Conservation (phyloP, 2,329 filamentous ascomycete species). For the Arthrobotrys conoides region DNA sequence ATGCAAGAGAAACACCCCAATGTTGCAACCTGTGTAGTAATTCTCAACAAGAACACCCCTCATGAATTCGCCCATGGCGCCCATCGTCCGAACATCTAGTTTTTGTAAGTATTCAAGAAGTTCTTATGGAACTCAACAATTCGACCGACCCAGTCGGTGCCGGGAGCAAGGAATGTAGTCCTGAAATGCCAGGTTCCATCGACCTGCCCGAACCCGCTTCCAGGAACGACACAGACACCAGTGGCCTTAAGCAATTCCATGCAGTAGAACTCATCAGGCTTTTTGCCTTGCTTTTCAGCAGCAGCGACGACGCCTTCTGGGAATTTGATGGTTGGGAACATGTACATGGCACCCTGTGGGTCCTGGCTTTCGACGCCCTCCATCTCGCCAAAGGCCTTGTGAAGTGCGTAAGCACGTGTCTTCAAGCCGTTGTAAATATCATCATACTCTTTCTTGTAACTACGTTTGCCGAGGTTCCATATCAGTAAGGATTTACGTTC, state of each 20-base stretch:
- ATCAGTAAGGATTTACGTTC: constrained; percentile 32
- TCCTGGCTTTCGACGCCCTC: constrained; percentile 92
- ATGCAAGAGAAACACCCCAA: constrained; percentile 11
- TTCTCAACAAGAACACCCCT: background rate
- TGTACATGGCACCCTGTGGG: constrained; percentile 96
- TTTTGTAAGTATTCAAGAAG: constrained; percentile 83
- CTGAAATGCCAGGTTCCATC: constrained; percentile 92
- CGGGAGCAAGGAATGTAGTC: constrained; percentile 95
- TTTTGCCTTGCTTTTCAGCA: constrained; percentile 79
- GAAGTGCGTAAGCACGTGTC: constrained; percentile 84
- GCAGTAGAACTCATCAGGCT: constrained; percentile 93
- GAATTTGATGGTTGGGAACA: constrained; percentile 93
- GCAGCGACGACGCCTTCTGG: constrained; percentile 82
- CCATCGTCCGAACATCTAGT: constrained; percentile 35
- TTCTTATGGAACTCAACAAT: constrained; percentile 91
- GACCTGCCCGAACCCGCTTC: constrained; percentile 93
- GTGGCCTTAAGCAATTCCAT: constrained; percentile 91
- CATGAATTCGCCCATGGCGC: background rate
- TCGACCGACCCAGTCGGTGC: constrained; percentile 91
- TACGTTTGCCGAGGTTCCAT: constrained; percentile 3
- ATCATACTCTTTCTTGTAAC: constrained; percentile 88
- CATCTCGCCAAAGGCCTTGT: constrained; percentile 92
- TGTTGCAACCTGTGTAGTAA: background rate
- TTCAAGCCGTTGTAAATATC: constrained; percentile 83
- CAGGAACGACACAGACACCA: constrained; percentile 93